phyloP scores from a whole-genome alignment of 148 eudicot genomes.

The Cornus suecica region DNA sequence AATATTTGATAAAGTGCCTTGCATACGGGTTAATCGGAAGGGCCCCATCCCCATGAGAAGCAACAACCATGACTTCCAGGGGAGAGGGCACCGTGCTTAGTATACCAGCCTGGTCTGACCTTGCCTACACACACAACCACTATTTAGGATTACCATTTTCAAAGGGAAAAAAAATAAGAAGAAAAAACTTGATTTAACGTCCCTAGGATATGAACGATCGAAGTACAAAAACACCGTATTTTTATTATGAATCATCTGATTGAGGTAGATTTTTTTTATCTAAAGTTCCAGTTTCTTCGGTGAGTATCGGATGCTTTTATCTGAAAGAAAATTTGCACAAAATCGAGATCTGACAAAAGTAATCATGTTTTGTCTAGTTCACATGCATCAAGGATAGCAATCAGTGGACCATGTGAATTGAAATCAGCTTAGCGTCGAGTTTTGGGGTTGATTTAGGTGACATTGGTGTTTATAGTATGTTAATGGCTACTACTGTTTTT shows the following conservation, averaged over 20 bases:
- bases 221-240: not conserved
- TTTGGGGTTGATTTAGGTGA: not conserved
- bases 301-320: too few species aligned
- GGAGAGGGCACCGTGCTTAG: too few species aligned
- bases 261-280: not conserved
- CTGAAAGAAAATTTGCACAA: not conserved
- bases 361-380: not conserved
- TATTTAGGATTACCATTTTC: too few species aligned
- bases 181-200: too few species aligned
- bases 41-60: too few species aligned
- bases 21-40: too few species aligned
- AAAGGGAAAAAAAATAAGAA: too few species aligned
- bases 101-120: too few species aligned
- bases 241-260: not conserved
- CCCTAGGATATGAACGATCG: not conserved
- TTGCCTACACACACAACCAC: too few species aligned
- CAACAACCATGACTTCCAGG: too few species aligned
- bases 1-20: too few species aligned
- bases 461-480: not conserved
- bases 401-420: not conserved
- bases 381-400: not conserved
- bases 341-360: not conserved
- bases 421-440: not conserved
- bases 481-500: not conserved
- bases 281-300: not conserved